These are phyloP conservation scores for Pseudoturritis turrita DNA, from an alignment of 345 rosid genomes.

Conservation along the genomic window DNA sequence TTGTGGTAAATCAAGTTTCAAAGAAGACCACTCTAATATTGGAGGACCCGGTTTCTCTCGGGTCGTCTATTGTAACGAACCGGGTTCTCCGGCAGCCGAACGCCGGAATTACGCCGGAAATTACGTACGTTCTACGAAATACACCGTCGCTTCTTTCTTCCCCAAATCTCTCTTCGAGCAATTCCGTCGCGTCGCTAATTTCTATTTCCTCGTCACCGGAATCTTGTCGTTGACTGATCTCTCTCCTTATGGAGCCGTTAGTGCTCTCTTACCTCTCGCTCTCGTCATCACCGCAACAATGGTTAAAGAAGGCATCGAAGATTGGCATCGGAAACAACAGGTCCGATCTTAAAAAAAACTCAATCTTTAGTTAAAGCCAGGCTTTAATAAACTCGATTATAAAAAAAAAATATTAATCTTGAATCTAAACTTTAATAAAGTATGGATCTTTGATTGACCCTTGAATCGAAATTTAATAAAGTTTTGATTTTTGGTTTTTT, in stretches of 20 bases:
- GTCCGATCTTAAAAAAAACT: constrained; percentile 23
- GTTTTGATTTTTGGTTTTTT: neutral
- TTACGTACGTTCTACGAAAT: constrained; percentile 74
- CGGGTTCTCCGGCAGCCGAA: constrained; percentile 56
- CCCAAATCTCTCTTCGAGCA: constrained; percentile 97
- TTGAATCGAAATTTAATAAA: neutral
- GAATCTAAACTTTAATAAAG: neutral
- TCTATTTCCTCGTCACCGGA: constrained; percentile 72
- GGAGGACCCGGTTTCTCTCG: constrained; percentile 90
- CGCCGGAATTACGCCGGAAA: constrained; percentile 52
- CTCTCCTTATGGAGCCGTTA: constrained; percentile 64
- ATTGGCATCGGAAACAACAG: constrained; percentile 85
- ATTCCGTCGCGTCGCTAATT: constrained; percentile 93
- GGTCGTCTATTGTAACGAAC: constrained; percentile 76
- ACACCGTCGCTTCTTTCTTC: constrained; percentile 64
- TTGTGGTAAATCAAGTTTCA: constrained; percentile 58
- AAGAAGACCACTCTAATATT: constrained; percentile 72
- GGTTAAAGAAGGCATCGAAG: constrained; percentile 89
- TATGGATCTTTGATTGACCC: constrained; percentile 6
- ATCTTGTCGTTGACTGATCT: constrained; percentile 65
- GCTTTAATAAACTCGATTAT: too few relatives aligned
- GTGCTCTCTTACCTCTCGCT: constrained; percentile 68
- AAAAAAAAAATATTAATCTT: too few relatives aligned
- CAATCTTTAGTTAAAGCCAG: too few relatives aligned
- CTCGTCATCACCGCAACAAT: constrained; percentile 71